Conservation (phyloP, 257 asterid species). For the Salvia hispanica region DNA sequence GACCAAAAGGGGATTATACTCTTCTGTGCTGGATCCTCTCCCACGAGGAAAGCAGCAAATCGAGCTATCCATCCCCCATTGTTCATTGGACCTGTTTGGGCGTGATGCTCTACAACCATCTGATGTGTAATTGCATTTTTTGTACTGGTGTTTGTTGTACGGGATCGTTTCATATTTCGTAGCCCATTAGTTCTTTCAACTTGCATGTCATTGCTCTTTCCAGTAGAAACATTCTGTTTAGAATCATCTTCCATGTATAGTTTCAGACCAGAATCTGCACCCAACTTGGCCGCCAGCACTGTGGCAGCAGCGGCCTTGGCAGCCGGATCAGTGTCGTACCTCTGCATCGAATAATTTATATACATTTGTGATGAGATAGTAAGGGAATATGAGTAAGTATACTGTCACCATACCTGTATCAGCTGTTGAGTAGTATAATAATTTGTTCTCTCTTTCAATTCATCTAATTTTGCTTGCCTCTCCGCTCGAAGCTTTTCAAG, state of each 20-base stretch:
- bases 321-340: slow-evolving; percentile 83
- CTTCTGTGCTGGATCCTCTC: slow-evolving; percentile 80
- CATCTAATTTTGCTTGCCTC: slow-evolving; percentile 85
- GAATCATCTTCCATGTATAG: slow-evolving; percentile 56
- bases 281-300: slow-evolving; percentile 77
- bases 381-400: not conserved
- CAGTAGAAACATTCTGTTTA: slow-evolving; percentile 39
- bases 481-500: slow-evolving; percentile 79
- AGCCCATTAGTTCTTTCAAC: slow-evolving; percentile 51
- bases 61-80: slow-evolving; percentile 83
- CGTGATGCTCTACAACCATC: slow-evolving; percentile 64
- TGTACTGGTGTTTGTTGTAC: slow-evolving; percentile 32
- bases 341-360: slow-evolving; percentile 48
- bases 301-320: slow-evolving; percentile 85
- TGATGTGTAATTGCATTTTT: slow-evolving; percentile 41
- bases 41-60: slow-evolving; percentile 82
- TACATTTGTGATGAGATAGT: slow-evolving; percentile 17
- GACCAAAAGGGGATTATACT: no score
- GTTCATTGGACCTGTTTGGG: slow-evolving; percentile 44
- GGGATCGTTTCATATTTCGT: slow-evolving; percentile 57
- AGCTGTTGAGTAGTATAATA: slow-evolving; percentile 84
- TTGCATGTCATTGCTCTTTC: slow-evolving; percentile 61
- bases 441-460: slow-evolving; percentile 87
- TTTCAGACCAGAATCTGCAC: slow-evolving; percentile 74
- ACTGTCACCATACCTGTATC: slow-evolving; percentile 64